These are phyloP conservation scores for Hibiscus syriacus DNA, from an alignment of 345 rosid species.

Conservation along the genomic window DNA sequence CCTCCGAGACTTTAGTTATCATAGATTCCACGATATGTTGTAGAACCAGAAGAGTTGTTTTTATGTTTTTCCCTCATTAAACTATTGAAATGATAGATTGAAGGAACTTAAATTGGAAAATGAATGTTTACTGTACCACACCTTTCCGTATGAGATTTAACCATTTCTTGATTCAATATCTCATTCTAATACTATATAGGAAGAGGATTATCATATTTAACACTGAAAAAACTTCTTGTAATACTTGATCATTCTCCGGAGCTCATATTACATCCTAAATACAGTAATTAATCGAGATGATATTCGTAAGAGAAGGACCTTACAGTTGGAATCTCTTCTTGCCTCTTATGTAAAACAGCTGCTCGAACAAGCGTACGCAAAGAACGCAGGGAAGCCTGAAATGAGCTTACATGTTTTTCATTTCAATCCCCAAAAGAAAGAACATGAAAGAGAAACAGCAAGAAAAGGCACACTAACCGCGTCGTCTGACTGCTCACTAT, in stretches of 20 bases:
- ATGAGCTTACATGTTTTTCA: background rate
- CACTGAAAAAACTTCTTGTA: too few species aligned
- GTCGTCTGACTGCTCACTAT: slow-evolving; percentile 35
- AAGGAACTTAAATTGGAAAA: background rate
- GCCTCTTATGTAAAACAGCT: slow-evolving; percentile 57
- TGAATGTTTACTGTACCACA: background rate
- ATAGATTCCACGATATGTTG: slow-evolving; percentile 75
- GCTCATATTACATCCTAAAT: background rate
- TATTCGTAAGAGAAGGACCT: slow-evolving; percentile 7
- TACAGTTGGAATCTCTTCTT: slow-evolving; percentile 73
- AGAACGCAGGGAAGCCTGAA: slow-evolving; percentile 47
- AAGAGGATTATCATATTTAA: too few species aligned
- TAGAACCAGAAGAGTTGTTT: background rate
- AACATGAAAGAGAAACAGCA: slow-evolving; percentile 9
- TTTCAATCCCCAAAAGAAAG: background rate
- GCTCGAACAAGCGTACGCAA: slow-evolving; percentile 54
- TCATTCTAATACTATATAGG: too few species aligned
- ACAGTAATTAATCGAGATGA: background rate
- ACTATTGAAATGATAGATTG: background rate
- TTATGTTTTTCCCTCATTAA: background rate
- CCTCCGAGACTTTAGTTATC: slow-evolving; percentile 68
- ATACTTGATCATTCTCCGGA: background rate
- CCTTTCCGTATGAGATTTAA: too few species aligned
- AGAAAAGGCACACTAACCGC: slow-evolving; percentile 43
- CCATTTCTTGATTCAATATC: too few species aligned